Conservation (phyloP, 1,139 yeast genomes). For the Kazachstania sp. region DNA sequence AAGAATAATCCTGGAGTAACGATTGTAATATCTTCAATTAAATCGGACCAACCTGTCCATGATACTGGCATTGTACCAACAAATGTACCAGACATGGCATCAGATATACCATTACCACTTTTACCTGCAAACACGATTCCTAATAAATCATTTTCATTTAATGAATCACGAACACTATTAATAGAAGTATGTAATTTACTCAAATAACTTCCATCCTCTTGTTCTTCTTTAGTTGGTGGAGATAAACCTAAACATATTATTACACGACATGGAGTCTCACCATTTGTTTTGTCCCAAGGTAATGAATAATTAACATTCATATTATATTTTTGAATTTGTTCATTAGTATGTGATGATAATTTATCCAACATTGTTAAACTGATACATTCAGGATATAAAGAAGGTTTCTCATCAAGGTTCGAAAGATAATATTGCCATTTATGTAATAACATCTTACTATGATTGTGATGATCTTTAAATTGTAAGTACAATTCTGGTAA, state of each 20-base stretch:
- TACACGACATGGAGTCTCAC: slow-evolving; percentile 39
- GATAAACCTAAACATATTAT: slow-evolving; percentile 40
- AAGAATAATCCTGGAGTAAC: slow-evolving; percentile 4
- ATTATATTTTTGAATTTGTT: background rate
- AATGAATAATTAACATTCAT: background rate
- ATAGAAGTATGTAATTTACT: slow-evolving; percentile 17
- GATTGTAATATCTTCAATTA: slow-evolving; percentile 35
- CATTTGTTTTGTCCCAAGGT: slow-evolving; percentile 34
- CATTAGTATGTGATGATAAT: slow-evolving; percentile 7
- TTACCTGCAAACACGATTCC: slow-evolving; percentile 50
- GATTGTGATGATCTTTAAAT: slow-evolving; percentile 3
- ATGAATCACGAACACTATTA: slow-evolving; percentile 24
- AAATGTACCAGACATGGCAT: slow-evolving; percentile 39
- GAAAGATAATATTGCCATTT: slow-evolving; percentile 24
- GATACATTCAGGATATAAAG: slow-evolving; percentile 37
- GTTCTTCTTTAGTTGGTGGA: background rate
- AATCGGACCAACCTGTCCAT: slow-evolving; percentile 53
- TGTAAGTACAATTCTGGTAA: slow-evolving; percentile 27
- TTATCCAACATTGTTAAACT: slow-evolving; percentile 46
- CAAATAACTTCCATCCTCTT: slow-evolving; percentile 5
- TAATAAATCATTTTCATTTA: slow-evolving; percentile 41
- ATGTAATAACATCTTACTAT: slow-evolving; percentile 4
- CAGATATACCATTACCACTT: slow-evolving; percentile 33
- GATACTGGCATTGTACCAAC: slow-evolving; percentile 44
- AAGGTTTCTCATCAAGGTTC: slow-evolving; percentile 14